These are phyloP conservation scores for Globisporangium viniferum DNA, from an alignment of 352 stramenopile species.

Conservation along the genomic window DNA sequence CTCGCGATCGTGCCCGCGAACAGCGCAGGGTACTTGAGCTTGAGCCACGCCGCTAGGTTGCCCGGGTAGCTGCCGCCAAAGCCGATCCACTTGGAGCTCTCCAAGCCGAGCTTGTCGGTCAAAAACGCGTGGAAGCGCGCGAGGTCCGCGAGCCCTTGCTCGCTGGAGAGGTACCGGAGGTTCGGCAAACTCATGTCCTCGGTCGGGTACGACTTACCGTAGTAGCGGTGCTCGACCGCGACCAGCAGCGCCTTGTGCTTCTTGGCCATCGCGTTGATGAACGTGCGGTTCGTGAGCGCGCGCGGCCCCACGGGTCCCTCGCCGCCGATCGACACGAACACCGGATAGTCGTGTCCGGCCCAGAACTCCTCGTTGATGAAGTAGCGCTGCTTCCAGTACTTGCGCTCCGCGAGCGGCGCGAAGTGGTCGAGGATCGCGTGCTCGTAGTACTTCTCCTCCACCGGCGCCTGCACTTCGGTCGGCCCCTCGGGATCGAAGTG, in stretches of 20 bases:
- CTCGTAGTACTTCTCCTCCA: conserved; percentile 59
- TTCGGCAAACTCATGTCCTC: conserved; percentile 74
- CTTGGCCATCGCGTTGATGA: conserved; percentile 74
- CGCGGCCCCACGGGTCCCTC: conserved; percentile 61
- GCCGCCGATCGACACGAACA: conserved; percentile 89
- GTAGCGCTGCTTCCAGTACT: conserved; percentile 85
- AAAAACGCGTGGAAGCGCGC: conserved; percentile 85
- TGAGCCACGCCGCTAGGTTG: conserved; percentile 91
- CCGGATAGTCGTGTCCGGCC: conserved; percentile 63
- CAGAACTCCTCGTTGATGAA: conserved; percentile 90
- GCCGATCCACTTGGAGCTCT: conserved; percentile 82
- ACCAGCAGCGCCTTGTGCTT: conserved; percentile 77
- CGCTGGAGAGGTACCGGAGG: conserved; percentile 87
- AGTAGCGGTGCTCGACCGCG: conserved; percentile 95
- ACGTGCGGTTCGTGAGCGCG: conserved; percentile 67
- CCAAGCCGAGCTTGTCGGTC: conserved; percentile 62
- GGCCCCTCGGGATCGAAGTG: conserved; percentile 40
- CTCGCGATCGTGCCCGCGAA: conserved; percentile 91
- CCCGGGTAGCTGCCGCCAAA: conserved; percentile 96
- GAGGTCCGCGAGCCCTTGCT: conserved; percentile 90
- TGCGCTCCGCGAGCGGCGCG: conserved; percentile 49
- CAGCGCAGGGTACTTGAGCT: conserved; percentile 91
- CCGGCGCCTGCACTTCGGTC: conserved; percentile 23
- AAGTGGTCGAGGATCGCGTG: conserved; percentile 72
- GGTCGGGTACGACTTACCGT: conserved; percentile 91